A percentile compares a stretch with the other conserved stretches of the same genome.
phyloP scores from a whole-genome alignment of 768 basidiomycete genomes.

The Auricularia sp. region DNA sequence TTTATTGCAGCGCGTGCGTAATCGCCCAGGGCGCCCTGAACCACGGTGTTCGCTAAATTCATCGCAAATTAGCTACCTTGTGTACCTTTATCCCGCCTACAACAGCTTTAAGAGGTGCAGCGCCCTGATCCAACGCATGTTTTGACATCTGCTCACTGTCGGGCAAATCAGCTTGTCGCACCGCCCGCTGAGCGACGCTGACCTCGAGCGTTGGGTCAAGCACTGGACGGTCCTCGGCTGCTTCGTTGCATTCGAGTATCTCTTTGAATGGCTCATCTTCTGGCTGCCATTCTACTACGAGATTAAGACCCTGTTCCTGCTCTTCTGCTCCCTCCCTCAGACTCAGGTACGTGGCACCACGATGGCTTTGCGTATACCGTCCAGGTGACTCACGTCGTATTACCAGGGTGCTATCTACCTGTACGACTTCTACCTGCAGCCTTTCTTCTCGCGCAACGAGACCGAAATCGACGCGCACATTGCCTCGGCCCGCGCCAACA shows the following conservation, averaged over 20 bases:
- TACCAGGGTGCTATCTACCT: slow-evolving; percentile 56
- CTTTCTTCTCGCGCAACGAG: slow-evolving; percentile 51
- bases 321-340: slow-evolving; percentile 61
- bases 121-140: slow-evolving; percentile 53
- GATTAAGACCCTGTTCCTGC: slow-evolving; percentile 51
- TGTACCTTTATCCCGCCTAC: slow-evolving; percentile 4
- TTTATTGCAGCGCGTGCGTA: background rate
- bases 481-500: slow-evolving; percentile 40
- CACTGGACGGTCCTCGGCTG: slow-evolving; percentile 37
- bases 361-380: slow-evolving; percentile 2
- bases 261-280: slow-evolving; percentile 52
- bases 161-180: slow-evolving; percentile 27
- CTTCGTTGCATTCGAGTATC: slow-evolving; percentile 52
- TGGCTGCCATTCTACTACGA: slow-evolving; percentile 81
- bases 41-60: too few species aligned
- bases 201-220: slow-evolving; percentile 39
- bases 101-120: slow-evolving; percentile 30
- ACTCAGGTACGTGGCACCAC: slow-evolving; percentile 38
- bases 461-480: slow-evolving; percentile 50
- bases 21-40: background rate
- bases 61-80: background rate
- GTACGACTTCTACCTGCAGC: slow-evolving; percentile 49
- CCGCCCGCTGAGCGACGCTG: slow-evolving; percentile 38
- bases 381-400: slow-evolving; percentile 5
- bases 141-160: background rate